Percentiles rank a stretch among this genome's conserved stretches.
These are phyloP conservation scores for Candida silvicultrix DNA, from an alignment of 805 yeast species.

Conservation along the genomic window DNA sequence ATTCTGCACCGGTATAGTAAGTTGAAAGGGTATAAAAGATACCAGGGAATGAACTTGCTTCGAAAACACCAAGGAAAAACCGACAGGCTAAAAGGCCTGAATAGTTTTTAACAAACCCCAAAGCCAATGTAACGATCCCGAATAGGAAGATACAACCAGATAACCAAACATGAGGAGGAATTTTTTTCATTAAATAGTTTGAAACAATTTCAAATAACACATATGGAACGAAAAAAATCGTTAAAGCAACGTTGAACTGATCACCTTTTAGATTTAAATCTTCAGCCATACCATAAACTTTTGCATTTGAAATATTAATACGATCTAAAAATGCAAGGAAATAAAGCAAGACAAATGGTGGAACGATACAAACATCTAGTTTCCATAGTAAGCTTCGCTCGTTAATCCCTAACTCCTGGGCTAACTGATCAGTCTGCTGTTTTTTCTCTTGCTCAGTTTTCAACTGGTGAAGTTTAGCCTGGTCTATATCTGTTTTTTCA, in stretches of 20 bases:
- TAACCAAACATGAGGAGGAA: constrained; percentile 34
- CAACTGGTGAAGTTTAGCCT: constrained; percentile 1
- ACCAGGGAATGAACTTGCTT: constrained; percentile 47
- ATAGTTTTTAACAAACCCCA: constrained; percentile 36
- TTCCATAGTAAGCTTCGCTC: constrained; percentile 54
- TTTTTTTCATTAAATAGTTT: constrained; percentile 31
- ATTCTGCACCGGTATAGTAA: constrained; percentile 41
- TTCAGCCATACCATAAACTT: constrained; percentile 56
- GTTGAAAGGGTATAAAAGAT: constrained; percentile 41
- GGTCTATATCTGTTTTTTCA: background rate
- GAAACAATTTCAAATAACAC: constrained; percentile 31
- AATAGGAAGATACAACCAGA: constrained; percentile 25
- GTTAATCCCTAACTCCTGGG: constrained; percentile 42
- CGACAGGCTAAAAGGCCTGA: constrained; percentile 43
- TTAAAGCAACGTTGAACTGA: constrained; percentile 38
- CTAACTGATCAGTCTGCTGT: constrained; percentile 27
- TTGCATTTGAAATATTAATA: constrained; percentile 79
- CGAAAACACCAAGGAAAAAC: constrained; percentile 46
- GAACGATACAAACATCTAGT: constrained; percentile 62
- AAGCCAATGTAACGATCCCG: constrained; percentile 38
- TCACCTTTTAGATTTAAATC: constrained; percentile 43
- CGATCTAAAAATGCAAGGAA: constrained; percentile 75
- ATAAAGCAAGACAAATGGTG: constrained; percentile 70
- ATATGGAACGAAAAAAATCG: constrained; percentile 44
- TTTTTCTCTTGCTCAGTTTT: constrained; percentile 14